Conservation (phyloP, 257 asterid species). For the Solanum paucissectum region DNA sequence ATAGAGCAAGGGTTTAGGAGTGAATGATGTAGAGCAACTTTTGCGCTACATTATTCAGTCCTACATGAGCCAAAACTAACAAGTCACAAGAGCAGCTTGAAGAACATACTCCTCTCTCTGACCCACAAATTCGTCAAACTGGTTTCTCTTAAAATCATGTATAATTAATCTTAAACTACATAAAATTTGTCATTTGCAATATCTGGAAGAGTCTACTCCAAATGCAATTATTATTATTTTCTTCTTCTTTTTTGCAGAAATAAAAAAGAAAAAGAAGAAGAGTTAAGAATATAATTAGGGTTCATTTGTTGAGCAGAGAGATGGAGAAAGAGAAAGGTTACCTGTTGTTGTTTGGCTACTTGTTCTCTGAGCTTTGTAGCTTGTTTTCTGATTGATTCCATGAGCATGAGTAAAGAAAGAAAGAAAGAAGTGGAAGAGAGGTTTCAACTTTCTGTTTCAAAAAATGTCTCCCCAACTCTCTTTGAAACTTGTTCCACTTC, state of each 20-base stretch:
- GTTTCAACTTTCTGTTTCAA: neutral
- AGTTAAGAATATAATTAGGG: neutral
- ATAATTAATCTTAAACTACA: neutral
- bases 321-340: neutral
- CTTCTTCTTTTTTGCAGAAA: too few species aligned
- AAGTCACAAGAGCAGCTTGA: neutral
- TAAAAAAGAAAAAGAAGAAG: neutral
- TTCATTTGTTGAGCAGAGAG: neutral
- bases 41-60: neutral
- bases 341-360: conserved; percentile 71
- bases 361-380: conserved; percentile 72
- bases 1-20: neutral
- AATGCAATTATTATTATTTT: neutral
- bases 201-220: neutral
- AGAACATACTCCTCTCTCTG: neutral
- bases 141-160: neutral
- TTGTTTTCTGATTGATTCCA: conserved; percentile 68
- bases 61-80: neutral
- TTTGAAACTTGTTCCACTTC: neutral
- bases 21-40: neutral
- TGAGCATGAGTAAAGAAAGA: neutral
- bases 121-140: neutral
- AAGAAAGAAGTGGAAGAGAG: neutral
- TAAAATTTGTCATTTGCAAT: neutral
- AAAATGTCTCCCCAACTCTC: neutral